Base-by-base conservation (phyloP, 2,329 filamentous ascomycete species). In the Ascochyta pisi region DNA sequence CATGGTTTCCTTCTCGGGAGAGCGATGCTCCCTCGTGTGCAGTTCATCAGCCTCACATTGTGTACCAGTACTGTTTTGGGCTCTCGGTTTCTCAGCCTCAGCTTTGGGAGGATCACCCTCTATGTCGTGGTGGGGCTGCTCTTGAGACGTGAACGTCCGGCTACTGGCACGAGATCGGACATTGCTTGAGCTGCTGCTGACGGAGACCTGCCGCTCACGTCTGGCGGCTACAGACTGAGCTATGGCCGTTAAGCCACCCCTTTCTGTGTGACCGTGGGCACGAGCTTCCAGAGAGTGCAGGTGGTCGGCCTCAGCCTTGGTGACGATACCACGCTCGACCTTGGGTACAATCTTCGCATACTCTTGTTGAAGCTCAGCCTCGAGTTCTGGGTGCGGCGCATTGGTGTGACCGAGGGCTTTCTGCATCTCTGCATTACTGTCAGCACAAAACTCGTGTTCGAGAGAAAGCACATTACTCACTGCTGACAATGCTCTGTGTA, bases 221-320 rank as follows among this genome's bases (percentile, higher is more conserved):
- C 63, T 74, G 10, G 76, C 67, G 23, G 67, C 75, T 8, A 78
- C 66, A n/a, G 73, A 73, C 66, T 78, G 73, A 12, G 78, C 77
- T 15, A 70, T 64, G 22, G 77, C 71, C 22, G 73, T 71, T 38
- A 79, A 61, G 23, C 76, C 68, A 1, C 70, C 71, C 44, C 70
- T 73, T 58, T 74, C 69, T 3, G 70, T 72, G 40, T 71, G 66
- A 5, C 69, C 71, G 37, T 73, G 64, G 40, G 67, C 73, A 31
- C 76, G 73, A 50, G 74, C 71, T 58, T 79, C 77, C 42, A 77
- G 75, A 26, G 75, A 77, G 54, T 78, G 76, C 24, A 79, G 69
- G 43, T 71, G 70, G 47, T 75, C 68, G 27, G 77, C 77, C 50
- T 79, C 77, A 44, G 73, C 73, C 55, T 63, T 73, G 29, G 74